A percentile compares a stretch with the other conserved stretches of the same genome.
Evolutionary conservation across 768 basidiomycete species (phyloP).

Genomic region (Termitomyces sp.): DNA sequence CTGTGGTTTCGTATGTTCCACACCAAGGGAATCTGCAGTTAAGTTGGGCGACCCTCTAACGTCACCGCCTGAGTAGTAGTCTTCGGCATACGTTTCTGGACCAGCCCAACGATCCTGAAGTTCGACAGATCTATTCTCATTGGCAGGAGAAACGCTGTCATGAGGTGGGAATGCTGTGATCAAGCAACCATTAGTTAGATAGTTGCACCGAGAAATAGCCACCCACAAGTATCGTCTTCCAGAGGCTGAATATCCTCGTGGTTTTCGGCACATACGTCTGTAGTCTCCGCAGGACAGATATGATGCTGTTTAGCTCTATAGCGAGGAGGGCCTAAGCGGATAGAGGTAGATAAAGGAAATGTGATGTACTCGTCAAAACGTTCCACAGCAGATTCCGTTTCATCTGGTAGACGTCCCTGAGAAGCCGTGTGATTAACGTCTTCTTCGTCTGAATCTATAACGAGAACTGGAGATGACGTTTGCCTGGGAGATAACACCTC

Average conservation of each 20-base stretch:
- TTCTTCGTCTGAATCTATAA: constrained; percentile 22
- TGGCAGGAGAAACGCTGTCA: constrained; percentile 16
- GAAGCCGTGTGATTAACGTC: constrained; percentile 1
- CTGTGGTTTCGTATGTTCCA: background rate
- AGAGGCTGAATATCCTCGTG: constrained; percentile 22
- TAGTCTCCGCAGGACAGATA: background rate
- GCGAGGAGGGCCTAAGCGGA: constrained; percentile 3
- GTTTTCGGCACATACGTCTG: background rate
- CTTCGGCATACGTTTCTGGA: constrained; percentile 27
- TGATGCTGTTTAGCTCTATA: constrained; percentile 1
- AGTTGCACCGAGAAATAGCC: background rate
- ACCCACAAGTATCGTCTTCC: constrained; percentile 26
- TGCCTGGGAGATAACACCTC: constrained; percentile 1
- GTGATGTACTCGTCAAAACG: constrained; percentile 8
- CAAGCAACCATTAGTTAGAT: background rate
- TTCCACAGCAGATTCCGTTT: constrained; percentile 8
- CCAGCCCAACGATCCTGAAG: constrained; percentile 30
- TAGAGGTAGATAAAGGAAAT: background rate
- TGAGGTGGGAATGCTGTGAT: constrained; percentile 11
- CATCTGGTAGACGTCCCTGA: constrained; percentile 5
- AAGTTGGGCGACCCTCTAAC: background rate
- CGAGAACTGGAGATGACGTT: constrained; percentile 13
- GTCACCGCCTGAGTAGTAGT: constrained; percentile 28
- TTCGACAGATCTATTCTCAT: constrained; percentile 16
- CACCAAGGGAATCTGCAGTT: constrained; percentile 6